Conservation (phyloP, 306 rosid species). For the Betula pendula region DNA sequence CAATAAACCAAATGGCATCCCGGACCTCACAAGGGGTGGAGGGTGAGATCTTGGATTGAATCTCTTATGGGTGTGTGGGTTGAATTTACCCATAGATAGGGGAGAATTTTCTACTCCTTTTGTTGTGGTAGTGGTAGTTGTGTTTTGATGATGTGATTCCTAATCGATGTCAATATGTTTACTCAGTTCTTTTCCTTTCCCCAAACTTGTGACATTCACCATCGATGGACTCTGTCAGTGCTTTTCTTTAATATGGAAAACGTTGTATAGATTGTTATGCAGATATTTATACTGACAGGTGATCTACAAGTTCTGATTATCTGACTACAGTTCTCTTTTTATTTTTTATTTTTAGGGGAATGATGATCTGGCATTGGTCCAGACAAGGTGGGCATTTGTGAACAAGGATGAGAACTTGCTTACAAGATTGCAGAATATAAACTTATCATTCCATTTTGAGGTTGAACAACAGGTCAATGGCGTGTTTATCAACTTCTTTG, state of each 20-base stretch:
- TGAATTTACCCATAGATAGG: too few species aligned
- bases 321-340: slow-evolving; percentile 19
- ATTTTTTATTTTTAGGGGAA: slow-evolving; percentile 58
- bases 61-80: not conserved
- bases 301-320: not conserved
- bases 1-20: not conserved
- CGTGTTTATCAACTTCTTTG: slow-evolving; percentile 83
- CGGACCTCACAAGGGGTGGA: not conserved
- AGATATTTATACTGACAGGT: not conserved
- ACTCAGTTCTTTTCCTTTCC: not conserved
- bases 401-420: slow-evolving; percentile 99
- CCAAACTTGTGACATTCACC: not conserved
- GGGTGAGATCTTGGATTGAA: not conserved
- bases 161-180: not conserved
- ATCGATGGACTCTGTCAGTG: not conserved
- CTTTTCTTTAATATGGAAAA: not conserved
- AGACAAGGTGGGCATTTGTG: slow-evolving; percentile 95
- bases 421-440: slow-evolving; percentile 91
- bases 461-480: slow-evolving; percentile 99
- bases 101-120: not conserved
- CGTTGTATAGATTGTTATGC: not conserved
- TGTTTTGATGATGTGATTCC: not conserved
- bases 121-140: not conserved
- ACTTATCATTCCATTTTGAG: slow-evolving; percentile 94
- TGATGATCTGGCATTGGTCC: slow-evolving; percentile 93